Evolutionary conservation across 176 grass and related monocot species (phyloP).

Genomic region (Oryza nivara): DNA sequence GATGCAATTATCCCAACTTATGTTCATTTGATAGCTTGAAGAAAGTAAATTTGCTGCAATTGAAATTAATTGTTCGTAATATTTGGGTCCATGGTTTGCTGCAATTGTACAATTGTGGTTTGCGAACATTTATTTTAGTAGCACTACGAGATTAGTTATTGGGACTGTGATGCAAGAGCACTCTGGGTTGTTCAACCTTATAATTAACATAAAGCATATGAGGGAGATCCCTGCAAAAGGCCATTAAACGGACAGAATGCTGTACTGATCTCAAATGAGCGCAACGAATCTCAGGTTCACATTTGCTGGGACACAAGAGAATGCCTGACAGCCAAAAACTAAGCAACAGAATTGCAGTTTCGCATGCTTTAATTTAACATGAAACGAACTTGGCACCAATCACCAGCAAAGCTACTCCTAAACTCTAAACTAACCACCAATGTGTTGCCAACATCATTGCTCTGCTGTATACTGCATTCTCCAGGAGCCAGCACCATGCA

Average conservation of each 20-base stretch:
- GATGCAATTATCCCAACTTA: neutral
- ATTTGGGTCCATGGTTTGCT: neutral
- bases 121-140: neutral
- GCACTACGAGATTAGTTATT: neutral
- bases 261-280: neutral
- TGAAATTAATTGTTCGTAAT: neutral
- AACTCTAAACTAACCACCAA: neutral
- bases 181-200: neutral
- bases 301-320: neutral
- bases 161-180: neutral
- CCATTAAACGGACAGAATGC: slow-evolving; percentile 1
- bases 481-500: neutral
- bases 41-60: neutral
- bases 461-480: slow-evolving; percentile 12
- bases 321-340: neutral
- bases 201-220: neutral
- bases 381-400: neutral
- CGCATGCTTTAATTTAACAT: neutral
- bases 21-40: neutral
- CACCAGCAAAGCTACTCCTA: slow-evolving; percentile 31
- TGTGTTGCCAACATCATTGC: neutral
- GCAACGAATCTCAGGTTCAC: neutral
- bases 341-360: neutral
- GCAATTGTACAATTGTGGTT: neutral
- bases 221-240: neutral